Percentiles rank a stretch among this genome's conserved stretches.
Evolutionary conservation across 202 grass and related monocot species (phyloP).

Genomic region (Hordeum pubiflorum): DNA sequence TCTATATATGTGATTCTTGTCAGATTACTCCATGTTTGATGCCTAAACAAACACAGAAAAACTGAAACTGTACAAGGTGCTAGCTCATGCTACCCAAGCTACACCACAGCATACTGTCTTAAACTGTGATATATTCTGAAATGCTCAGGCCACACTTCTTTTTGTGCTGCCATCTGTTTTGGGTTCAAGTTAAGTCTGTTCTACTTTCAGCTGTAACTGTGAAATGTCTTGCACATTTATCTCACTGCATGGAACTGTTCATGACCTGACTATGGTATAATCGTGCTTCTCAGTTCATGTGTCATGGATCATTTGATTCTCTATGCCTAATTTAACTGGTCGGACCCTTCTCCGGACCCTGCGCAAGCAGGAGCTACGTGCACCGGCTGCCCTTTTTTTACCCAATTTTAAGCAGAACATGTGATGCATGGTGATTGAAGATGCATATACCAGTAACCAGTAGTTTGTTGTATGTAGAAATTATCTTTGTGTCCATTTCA

Average conservation of each 20-base stretch:
- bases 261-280: not conserved
- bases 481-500: not conserved
- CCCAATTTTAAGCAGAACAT: not conserved
- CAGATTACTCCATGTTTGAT: not conserved
- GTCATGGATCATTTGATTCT: not conserved
- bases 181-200: not conserved
- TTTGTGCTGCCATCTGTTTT: conserved; percentile 2
- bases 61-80: not conserved
- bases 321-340: not conserved
- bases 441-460: not conserved
- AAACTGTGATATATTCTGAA: not conserved
- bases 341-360: no score
- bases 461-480: not conserved
- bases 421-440: not conserved
- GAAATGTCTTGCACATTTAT: not conserved
- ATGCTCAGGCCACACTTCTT: not conserved
- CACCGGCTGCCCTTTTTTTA: no score
- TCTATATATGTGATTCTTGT: not conserved
- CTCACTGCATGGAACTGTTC: not conserved
- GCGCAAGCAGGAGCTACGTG: no score
- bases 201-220: not conserved
- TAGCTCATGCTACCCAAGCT: not conserved
- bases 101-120: not conserved
- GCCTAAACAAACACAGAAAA: not conserved
- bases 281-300: not conserved